Base-by-base conservation (phyloP, 371 early-diverging fungal species). In the Nosema muscidifuracis region DNA sequence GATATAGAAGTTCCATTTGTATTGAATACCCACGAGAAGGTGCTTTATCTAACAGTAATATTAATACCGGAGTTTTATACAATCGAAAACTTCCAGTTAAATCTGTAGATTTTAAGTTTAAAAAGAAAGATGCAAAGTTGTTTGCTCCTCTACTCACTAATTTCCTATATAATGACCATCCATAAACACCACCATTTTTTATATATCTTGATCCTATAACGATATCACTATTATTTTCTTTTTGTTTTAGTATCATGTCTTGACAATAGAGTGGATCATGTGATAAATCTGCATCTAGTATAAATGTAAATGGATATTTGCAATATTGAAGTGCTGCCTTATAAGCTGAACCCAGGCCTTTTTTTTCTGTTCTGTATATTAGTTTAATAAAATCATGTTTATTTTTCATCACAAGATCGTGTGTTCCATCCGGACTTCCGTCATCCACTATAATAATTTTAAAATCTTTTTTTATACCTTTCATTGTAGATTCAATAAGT, bases 1-100 rank as follows among this genome's bases (percentile, higher is more conserved):
- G 87, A 16, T 92, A 91, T 88, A 97, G 94, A 89, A 95, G 91
- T 82, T 97, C 98, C 95, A 95, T 95, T 82, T 97, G 98, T 85
- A 95, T 94, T 3, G 95, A 93, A 79, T 95, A 97, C 6, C 98
- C 97, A 81, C 92, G 91, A 40, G 93, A 89, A 22, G 89, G 85
- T 2, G 91, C 91, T 3, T 88, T 89, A 34, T 87, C 81, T 73
- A 95, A 91, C 74, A 95, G 84, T 68, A 87, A 83, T 60, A 86
- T 82, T 26, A 97, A 85, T 0, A 92, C 91, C 42, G 89, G 87
- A 79, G 89, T 92, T 83, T 91, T 92, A 85, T 97, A 97, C 47
- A 96, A 83, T 61, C 95, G 88, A 88, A 93, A 97, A 74, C 90
- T 89, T 42, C 96, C 94, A 12, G 98, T 97, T 62, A 95, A 80